A percentile compares a stretch with the other conserved stretches of the same genome.
Conservation (phyloP, 495 filamentous ascomycete genomes). For the Penicillium salamii region DNA sequence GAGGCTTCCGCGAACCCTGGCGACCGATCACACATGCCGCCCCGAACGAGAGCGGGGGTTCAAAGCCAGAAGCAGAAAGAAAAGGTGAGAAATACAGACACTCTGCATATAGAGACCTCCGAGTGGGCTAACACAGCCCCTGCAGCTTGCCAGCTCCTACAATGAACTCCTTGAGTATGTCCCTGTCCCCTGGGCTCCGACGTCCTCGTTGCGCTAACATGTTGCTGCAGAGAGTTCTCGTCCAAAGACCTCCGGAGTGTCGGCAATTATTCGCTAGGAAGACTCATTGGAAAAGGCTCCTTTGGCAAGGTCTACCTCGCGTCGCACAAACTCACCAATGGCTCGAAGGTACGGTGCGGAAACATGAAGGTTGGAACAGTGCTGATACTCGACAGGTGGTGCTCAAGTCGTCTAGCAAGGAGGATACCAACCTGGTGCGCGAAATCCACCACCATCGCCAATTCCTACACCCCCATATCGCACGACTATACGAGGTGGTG, state of each 20-base stretch:
- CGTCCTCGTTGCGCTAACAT: conserved; percentile 11
- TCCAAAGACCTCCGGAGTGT: conserved; percentile 86
- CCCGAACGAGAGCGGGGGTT: conserved; percentile 79
- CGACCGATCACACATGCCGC: conserved; percentile 51
- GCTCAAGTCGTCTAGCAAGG: conserved; percentile 94
- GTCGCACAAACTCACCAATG: conserved; percentile 96
- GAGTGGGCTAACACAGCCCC: conserved; percentile 19
- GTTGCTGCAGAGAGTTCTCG: conserved; percentile 75
- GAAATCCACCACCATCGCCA: conserved; percentile 99
- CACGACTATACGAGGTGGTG: conserved; percentile 93
- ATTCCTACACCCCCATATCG: conserved; percentile 96
- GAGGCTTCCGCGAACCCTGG: conserved; percentile 24
- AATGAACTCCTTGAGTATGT: conserved; percentile 91
- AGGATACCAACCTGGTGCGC: conserved; percentile 89
- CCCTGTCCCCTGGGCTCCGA: background rate
- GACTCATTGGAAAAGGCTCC: conserved; percentile 92
- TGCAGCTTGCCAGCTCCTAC: conserved; percentile 92
- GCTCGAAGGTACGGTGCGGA: conserved; percentile 74
- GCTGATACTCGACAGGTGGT: conserved; percentile 63
- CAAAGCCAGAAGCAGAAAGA: conserved; percentile 91
- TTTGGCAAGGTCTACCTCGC: conserved; percentile 99
- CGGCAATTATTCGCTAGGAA: conserved; percentile 90
- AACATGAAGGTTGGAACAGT: background rate
- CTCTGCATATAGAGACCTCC: conserved; percentile 1
- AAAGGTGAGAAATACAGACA: conserved; percentile 58